Conservation (phyloP, 306 rosid genomes). For the Canavalia gladiata region DNA sequence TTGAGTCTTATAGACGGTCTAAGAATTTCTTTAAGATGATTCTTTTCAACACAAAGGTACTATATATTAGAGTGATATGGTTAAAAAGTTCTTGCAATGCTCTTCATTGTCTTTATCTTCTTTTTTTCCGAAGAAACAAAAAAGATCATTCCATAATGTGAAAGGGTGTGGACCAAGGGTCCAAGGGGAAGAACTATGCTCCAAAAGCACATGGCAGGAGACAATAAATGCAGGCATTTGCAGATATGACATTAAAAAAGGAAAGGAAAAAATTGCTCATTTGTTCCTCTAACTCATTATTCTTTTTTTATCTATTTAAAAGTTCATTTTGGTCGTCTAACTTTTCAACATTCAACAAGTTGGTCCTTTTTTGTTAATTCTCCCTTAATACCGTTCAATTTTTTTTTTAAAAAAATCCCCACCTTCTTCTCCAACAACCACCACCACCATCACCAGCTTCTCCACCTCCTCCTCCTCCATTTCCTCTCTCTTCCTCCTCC, state of each 20-base stretch:
- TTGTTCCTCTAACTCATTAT: no score
- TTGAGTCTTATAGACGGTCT: constrained; percentile 38
- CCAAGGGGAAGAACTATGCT: constrained; percentile 18
- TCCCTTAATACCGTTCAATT: no score
- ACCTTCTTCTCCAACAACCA: no score
- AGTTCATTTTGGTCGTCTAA: no score
- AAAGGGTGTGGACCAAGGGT: constrained; percentile 6
- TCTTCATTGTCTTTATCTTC: background rate
- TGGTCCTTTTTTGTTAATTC: no score
- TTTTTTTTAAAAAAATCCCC: no score
- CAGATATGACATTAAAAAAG: background rate
- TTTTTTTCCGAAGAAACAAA: constrained; percentile 22
- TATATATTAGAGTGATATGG: constrained; percentile 32
- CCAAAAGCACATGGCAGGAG: constrained; percentile 36
- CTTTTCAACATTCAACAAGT: no score
- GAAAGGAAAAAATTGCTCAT: background rate
- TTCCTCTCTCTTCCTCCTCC: no score
- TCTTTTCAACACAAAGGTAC: constrained; percentile 31
- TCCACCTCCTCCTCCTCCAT: no score
- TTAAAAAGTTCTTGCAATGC: constrained; percentile 28
- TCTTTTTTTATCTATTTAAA: no score
- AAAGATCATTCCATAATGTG: constrained; percentile 8
- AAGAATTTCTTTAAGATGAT: constrained; percentile 39
- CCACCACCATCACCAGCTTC: no score
- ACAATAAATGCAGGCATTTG: constrained; percentile 35